A percentile compares a stretch with the other conserved stretches of the same genome.
phyloP scores from a whole-genome alignment of 495 filamentous ascomycete species.

The Annulohypoxylon bovei region DNA sequence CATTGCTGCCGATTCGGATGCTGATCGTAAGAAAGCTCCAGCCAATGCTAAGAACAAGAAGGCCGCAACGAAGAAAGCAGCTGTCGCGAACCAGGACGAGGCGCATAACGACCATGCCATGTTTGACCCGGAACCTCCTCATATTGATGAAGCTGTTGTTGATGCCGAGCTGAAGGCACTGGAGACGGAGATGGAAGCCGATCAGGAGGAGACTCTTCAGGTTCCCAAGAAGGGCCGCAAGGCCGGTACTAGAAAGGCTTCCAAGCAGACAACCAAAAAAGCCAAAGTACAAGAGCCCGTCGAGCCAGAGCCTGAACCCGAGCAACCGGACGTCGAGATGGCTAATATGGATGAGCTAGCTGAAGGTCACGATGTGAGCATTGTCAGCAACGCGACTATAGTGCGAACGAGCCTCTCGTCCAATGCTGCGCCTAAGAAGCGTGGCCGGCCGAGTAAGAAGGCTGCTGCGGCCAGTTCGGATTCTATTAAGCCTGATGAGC shows the following conservation, averaged over 20 bases:
- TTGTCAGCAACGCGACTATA: conserved; percentile 54
- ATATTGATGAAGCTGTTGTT: conserved; percentile 58
- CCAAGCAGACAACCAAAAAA: conserved; percentile 58
- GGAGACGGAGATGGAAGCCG: conserved; percentile 55
- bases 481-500: conserved; percentile 23
- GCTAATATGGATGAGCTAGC: conserved; percentile 48
- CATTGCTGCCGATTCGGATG: conserved; percentile 49
- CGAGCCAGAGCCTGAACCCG: conserved; percentile 36
- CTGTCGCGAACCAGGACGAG: conserved; percentile 19
- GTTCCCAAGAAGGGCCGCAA: conserved; percentile 60
- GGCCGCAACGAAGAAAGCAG: conserved; percentile 31
- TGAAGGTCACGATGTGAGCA: conserved; percentile 52
- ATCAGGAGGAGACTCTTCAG: conserved; percentile 39
- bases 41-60: conserved; percentile 51
- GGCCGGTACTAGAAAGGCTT: conserved; percentile 52
- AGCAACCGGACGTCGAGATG: conserved; percentile 43
- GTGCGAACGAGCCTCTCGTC: conserved; percentile 53
- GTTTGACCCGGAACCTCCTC: conserved; percentile 53
- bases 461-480: conserved; percentile 25
- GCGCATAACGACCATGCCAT: conserved; percentile 50
- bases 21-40: conserved; percentile 46
- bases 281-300: conserved; percentile 50
- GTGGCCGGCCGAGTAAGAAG: conserved; percentile 60
- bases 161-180: conserved; percentile 57
- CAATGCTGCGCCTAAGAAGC: conserved; percentile 54